Evolutionary conservation across 495 filamentous ascomycete species (phyloP), one percentile per base, ranked within the genome.

Genomic region (Neurospora sp.): DNA sequence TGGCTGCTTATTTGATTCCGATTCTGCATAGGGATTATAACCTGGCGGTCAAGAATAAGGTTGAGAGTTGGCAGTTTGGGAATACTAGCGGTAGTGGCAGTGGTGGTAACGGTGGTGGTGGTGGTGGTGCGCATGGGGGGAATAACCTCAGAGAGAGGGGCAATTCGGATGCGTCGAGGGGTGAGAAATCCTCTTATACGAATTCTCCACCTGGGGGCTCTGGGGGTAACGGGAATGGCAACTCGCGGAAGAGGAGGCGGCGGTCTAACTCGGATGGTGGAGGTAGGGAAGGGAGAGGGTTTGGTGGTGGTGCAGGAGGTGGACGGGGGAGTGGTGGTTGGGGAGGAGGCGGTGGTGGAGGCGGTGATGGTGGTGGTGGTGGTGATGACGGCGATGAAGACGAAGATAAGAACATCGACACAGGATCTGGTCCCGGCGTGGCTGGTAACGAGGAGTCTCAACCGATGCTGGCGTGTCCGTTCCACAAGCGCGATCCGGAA

Each of bases 31-130:
- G 74, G 7, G 74, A 78, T 59, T 72, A 74, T 38, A 75, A 69
- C 44, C 20, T 74, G n/a, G 72, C 73, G 5, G 35, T 76, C 3
- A 74, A 75, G 61, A 78, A 71, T 46, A 78, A 76, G 69, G 74
- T 78, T 4, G 73, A 77, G 41, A 74, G 72, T 38, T 78, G 77
- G 77, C 75, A 77, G 46, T 75, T 68, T 39, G 74, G 71, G 37
- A 68, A 61, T 18, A 72, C 35, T 4, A 35, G 35, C 35, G 35
- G 35, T 7, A 18, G 53, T 16, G 53, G 41, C 16, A 14, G 53
- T 35, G 27, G 22, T 16, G 27, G 18, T 44, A 8, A 35, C 35
- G 35, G 12, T 31, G 27, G 42, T 1, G 40, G 53, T 35, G 27
- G 18, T 44, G 35, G 12, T 31, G 27, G 42, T 1, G 40, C 40